Evolutionary conservation across 1,139 yeast species (phyloP).

Genomic region (Nematodospora anomalae): DNA sequence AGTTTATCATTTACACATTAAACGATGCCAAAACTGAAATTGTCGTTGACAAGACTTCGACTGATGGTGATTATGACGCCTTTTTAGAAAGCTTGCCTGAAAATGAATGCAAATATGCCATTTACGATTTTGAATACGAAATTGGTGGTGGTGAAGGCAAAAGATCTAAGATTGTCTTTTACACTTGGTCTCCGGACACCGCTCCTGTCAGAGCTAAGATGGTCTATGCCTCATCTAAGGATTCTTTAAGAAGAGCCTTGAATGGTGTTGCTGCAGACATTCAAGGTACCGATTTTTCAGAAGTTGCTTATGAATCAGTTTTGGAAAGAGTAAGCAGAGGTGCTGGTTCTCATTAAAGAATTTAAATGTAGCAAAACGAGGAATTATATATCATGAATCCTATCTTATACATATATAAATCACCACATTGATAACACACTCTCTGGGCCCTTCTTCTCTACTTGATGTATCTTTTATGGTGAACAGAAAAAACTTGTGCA

Average conservation of each 20-base stretch:
- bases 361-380: not conserved
- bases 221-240: conserved; percentile 97
- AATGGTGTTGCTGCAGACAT: conserved; percentile 92
- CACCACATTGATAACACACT: not conserved
- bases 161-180: conserved; percentile 91
- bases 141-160: conserved; percentile 89
- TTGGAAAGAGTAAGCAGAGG: conserved; percentile 77
- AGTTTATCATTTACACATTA: conserved; percentile 77
- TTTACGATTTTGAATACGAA: conserved; percentile 95
- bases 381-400: not conserved
- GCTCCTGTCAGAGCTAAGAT: conserved; percentile 94
- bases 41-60: conserved; percentile 82
- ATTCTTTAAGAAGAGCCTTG: conserved; percentile 94
- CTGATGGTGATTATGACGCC: conserved; percentile 70
- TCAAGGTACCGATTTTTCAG: conserved; percentile 98
- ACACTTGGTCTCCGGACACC: conserved; percentile 97
- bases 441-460: not conserved
- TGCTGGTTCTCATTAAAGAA: conserved; percentile 16
- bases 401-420: not conserved
- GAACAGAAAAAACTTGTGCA: conserved; percentile 4
- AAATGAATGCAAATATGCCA: conserved; percentile 93
- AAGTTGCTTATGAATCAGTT: conserved; percentile 91
- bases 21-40: conserved; percentile 87
- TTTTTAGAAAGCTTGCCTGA: conserved; percentile 90
- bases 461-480: not conserved